Evolutionary conservation across 2,329 filamentous ascomycete species (phyloP), one percentile per base, ranked within the genome.

Genomic region (Aspergillus phoenicis): DNA sequence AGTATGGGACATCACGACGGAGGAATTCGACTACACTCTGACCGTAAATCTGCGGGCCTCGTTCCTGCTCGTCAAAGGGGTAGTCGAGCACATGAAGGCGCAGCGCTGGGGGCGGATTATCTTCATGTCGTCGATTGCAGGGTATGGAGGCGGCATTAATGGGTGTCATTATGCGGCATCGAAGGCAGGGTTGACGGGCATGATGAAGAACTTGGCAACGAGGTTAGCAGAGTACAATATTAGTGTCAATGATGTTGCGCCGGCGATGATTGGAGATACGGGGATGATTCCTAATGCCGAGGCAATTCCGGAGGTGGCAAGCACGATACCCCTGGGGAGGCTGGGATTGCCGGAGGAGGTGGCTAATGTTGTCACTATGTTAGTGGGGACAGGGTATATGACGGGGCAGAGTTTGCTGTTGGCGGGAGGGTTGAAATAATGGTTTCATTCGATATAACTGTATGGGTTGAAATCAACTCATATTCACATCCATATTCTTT

Each of bases 221-320:
- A 84, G 85, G 49, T 80, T 89, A 22, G 87, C 85, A 2, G 80
- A 82, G 58, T 81, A 81, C 66, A 86, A 86, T 33, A 87, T 89
- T 66, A 87, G 86, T 13, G 85, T 89, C 59, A 89, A 89, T 61
- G 86, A 89, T 64, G 85, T 89, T n/a, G 85, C 86, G 3, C 87
- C 87, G 0, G 87, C 87, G 2, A 89, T 89, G 85, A 89, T 89
- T 64, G 86, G 85, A 4, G 83, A 84, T 22, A 87, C 84, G 2
- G 84, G 84, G 1, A 85, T 89, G 85, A 85, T 89, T 45, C 84
- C 85, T 2, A 80, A 85, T 62, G 83, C 83, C 43, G 81, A 84
- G 63, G 82, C 83, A 20, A 84, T 84, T 55, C 81, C 85, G 0
- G 86, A 86, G 0, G 83, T 87, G 64, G 84, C 85, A 24, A 82